Base-by-base conservation (phyloP, 2,329 filamentous ascomycete genomes). In the Verticillium tricorpus region DNA sequence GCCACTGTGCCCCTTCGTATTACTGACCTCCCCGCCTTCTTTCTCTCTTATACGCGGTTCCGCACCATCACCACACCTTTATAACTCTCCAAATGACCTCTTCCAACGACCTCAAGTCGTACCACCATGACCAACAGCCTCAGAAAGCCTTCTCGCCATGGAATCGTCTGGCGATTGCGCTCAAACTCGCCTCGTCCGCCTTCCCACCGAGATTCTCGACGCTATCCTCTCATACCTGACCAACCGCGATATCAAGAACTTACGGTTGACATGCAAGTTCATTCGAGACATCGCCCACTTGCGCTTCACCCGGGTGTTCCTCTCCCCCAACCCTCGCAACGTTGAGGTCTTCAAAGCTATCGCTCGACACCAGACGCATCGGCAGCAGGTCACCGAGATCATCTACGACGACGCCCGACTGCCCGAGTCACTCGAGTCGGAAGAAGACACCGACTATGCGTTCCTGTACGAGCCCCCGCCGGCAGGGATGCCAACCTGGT, bases 291-390 rank as follows among this genome's bases (percentile, higher is more conserved):
- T 39, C 17, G 37, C 12, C 9, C 45, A 37, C 34, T 54, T 61
- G 1, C 32, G 61, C 2, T 39, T 65, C 58, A 31, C 54, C 37
- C 71, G 74, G 31, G 72, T 77, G 5, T 80, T 77, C 60, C 64
- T 80, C 12, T 78, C 75, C 6, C 70, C 77, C 5, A 78, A 76
- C 58, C 71, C 71, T 4, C 68, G 70, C 25, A 74, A 80, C 58
- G 65, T 81, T 6, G 55, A 71, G 2, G 75, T 76, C 5, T 71
- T 77, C 25, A 67, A 70, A 2, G 67, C 70, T 15, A 67, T 80
- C 58, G 72, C 78, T 9, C 64, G 73, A 11, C 72, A 79, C 63
- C 69, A 73, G 5, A 61, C 52, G 1, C 74, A 75, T 57, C 70
- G 72, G 4, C 56, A 65, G 1, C 45, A 63, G 1, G 67, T 80